Conservation (phyloP, 1,139 yeast genomes). For the Taiozyma onychis region DNA sequence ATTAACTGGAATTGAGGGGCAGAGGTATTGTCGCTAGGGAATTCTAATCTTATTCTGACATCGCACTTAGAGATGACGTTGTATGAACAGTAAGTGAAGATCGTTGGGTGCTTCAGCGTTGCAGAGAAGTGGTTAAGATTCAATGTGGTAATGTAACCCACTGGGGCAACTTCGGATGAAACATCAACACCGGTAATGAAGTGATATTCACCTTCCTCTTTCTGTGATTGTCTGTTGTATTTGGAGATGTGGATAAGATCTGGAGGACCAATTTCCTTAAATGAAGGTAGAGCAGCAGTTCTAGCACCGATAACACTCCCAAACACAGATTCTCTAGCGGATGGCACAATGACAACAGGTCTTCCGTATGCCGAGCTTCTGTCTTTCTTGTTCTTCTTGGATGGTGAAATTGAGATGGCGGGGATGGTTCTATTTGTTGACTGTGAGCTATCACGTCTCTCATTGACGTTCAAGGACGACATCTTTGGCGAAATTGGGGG, state of each 20-base stretch:
- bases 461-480: not conserved
- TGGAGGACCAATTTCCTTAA: constrained; percentile 71
- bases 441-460: not conserved
- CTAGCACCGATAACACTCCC: constrained; percentile 40
- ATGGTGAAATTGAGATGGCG: not conserved
- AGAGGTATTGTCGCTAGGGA: constrained; percentile 38
- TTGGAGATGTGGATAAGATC: constrained; percentile 73
- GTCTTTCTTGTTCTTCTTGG: constrained; percentile 5
- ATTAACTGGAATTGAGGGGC: constrained; percentile 23
- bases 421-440: not conserved
- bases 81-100: constrained; percentile 58
- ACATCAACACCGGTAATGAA: constrained; percentile 56
- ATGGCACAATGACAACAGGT: constrained; percentile 7
- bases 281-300: constrained; percentile 32
- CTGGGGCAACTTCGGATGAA: constrained; percentile 53
- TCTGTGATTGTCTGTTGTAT: constrained; percentile 31
- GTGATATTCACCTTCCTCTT: constrained; percentile 39
- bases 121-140: constrained; percentile 34
- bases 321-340: constrained; percentile 17
- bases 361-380: constrained; percentile 1
- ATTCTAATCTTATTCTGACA: constrained; percentile 60
- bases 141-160: constrained; percentile 72
- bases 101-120: constrained; percentile 34
- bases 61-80: constrained; percentile 67
- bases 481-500: not conserved